phyloP scores from a whole-genome alignment of 192 early-diverging fungal species.

The Phlyctochytrium planicorne region DNA sequence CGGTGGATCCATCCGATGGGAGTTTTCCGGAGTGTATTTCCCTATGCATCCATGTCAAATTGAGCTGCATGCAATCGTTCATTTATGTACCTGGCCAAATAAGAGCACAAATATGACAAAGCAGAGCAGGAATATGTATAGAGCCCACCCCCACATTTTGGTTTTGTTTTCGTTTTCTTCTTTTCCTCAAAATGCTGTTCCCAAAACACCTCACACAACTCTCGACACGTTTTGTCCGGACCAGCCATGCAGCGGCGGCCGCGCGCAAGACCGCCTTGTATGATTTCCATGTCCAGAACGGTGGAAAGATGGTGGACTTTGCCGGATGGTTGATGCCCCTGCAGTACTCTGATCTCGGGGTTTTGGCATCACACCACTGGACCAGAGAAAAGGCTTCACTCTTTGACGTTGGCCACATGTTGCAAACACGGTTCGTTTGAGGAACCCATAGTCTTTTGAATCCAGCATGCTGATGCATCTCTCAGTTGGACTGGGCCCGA shows the following conservation, averaged over 20 bases:
- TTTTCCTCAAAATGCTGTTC: no score
- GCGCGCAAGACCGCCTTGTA: slow-evolving; percentile 67
- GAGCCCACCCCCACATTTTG: no score
- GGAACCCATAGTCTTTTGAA: not conserved
- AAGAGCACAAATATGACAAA: slow-evolving; percentile 33
- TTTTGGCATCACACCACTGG: slow-evolving; percentile 83
- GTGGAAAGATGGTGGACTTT: slow-evolving; percentile 97
- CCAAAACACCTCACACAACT: no score
- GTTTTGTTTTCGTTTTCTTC: no score
- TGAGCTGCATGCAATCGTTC: no score
- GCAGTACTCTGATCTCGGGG: slow-evolving; percentile 80
- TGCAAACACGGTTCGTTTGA: slow-evolving; percentile 75
- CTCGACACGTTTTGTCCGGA: no score
- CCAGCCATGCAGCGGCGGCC: no score
- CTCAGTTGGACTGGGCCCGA: slow-evolving; percentile 75
- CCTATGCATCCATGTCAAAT: no score
- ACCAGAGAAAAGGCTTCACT: slow-evolving; percentile 87
- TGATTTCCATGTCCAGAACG: slow-evolving; percentile 88
- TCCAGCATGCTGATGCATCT: no score
- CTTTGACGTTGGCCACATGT: slow-evolving; percentile 99
- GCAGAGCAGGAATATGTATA: no score
- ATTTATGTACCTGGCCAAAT: slow-evolving; percentile 25
- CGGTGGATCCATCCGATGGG: slow-evolving; percentile 20
- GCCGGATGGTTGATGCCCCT: slow-evolving; percentile 98
- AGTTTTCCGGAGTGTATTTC: slow-evolving; percentile 31